These are phyloP conservation scores for Vigna trinervia DNA, from an alignment of 306 rosid genomes.

Conservation along the genomic window DNA sequence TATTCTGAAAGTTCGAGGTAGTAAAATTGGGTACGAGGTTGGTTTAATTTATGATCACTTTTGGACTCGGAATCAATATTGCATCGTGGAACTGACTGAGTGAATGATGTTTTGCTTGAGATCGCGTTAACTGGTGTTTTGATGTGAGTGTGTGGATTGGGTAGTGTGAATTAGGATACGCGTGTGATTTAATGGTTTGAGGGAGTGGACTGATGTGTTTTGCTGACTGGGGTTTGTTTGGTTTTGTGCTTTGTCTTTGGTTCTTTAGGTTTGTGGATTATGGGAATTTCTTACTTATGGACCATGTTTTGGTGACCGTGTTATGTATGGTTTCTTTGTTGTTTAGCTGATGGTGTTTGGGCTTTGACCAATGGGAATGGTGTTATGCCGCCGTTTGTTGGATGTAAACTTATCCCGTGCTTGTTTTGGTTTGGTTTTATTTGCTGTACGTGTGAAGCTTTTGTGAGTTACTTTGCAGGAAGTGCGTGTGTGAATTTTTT, in stretches of 20 bases:
- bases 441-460: neutral
- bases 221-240: neutral
- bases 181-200: neutral
- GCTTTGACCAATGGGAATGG: neutral
- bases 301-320: neutral
- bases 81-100: neutral
- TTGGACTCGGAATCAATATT: neutral
- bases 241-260: slow-evolving; percentile 2
- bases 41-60: neutral
- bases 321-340: neutral
- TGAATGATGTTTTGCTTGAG: neutral
- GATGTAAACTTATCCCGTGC: neutral
- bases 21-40: neutral
- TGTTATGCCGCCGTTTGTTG: neutral
- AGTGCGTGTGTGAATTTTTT: neutral
- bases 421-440: neutral
- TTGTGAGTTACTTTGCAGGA: slow-evolving; percentile 6
- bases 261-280: neutral
- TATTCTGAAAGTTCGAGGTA: neutral
- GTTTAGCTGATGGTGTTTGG: neutral
- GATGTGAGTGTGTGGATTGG: neutral
- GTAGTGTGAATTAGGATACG: neutral
- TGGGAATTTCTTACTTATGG: neutral
- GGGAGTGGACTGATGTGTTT: neutral
- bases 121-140: neutral